These are phyloP conservation scores for Trypanosoma platydactyli DNA, from an alignment of 208 protist genomes.

Conservation along the genomic window DNA sequence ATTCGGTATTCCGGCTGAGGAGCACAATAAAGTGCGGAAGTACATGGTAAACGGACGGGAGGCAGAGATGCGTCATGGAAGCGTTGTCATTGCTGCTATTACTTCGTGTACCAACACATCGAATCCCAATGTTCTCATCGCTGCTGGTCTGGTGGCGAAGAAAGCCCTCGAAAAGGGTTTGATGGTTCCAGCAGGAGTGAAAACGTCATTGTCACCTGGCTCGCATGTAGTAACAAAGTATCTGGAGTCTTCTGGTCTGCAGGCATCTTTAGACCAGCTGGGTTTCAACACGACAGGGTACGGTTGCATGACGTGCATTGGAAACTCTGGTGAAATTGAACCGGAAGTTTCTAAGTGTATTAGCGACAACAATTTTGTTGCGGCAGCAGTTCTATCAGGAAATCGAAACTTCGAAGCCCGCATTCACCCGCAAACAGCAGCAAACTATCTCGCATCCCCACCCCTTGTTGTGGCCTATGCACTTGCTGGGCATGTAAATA, in stretches of 20 bases:
- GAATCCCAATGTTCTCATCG: slow-evolving; percentile 95
- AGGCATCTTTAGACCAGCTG: slow-evolving; percentile 82
- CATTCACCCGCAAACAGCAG: slow-evolving; percentile 93
- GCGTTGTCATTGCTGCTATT: slow-evolving; percentile 95
- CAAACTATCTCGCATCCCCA: slow-evolving; percentile 96
- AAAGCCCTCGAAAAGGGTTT: slow-evolving; percentile 93
- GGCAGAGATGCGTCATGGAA: slow-evolving; percentile 90
- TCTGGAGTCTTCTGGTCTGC: slow-evolving; percentile 85
- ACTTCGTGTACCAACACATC: slow-evolving; percentile 97
- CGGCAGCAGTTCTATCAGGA: slow-evolving; percentile 92
- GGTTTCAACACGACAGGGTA: slow-evolving; percentile 93
- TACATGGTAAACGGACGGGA: slow-evolving; percentile 84
- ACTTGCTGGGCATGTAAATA: slow-evolving; percentile 92
- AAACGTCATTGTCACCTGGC: slow-evolving; percentile 95
- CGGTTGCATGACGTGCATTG: slow-evolving; percentile 98
- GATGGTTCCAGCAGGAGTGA: slow-evolving; percentile 89
- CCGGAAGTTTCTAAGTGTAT: slow-evolving; percentile 92
- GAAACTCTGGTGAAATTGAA: slow-evolving; percentile 94
- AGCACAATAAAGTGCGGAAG: slow-evolving; percentile 70
- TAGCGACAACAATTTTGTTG: slow-evolving; percentile 92
- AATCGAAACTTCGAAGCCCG: slow-evolving; percentile 98
- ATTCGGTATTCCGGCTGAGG: slow-evolving; percentile 87
- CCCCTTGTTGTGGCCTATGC: slow-evolving; percentile 96
- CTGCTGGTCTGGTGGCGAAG: slow-evolving; percentile 92
- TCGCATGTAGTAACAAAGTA: slow-evolving; percentile 96